phyloP scores from a whole-genome alignment of 306 rosid genomes.

The Cyamopsis tetragonoloba region DNA sequence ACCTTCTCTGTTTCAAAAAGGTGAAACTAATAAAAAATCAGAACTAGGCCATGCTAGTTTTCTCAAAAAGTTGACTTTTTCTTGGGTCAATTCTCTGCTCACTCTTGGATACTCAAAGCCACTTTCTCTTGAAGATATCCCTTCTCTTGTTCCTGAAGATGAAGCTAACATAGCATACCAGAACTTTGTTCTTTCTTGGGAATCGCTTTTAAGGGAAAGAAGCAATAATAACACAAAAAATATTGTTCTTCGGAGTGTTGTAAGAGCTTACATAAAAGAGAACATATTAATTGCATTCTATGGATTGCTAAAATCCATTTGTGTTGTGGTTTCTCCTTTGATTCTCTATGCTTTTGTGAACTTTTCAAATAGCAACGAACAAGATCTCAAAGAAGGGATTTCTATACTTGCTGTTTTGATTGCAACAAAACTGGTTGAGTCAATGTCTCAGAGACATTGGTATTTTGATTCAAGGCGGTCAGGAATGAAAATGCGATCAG shows the following conservation, averaged over 20 bases:
- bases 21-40: constrained; percentile 22
- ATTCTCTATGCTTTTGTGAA: constrained; percentile 66
- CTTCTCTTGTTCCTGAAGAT: constrained; percentile 59
- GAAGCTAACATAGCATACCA: constrained; percentile 46
- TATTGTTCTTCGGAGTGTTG: constrained; percentile 45
- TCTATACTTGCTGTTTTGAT: constrained; percentile 45
- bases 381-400: constrained; percentile 41
- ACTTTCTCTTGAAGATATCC: constrained; percentile 54
- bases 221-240: constrained; percentile 29
- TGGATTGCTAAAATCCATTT: constrained; percentile 43
- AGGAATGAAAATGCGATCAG: constrained; percentile 77
- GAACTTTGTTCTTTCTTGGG: constrained; percentile 52
- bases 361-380: constrained; percentile 37
- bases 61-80: constrained; percentile 50
- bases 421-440: constrained; percentile 48
- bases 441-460: constrained; percentile 68
- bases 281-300: constrained; percentile 46
- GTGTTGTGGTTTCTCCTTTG: constrained; percentile 55
- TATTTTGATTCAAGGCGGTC: constrained; percentile 58
- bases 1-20: constrained; percentile 42
- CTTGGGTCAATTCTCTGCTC: constrained; percentile 67
- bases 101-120: constrained; percentile 52
- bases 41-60: constrained; percentile 30
- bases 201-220: constrained; percentile 35
- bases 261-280: constrained; percentile 51